Evolutionary conservation across 495 filamentous ascomycete genomes (phyloP).

Genomic region (Pseudomonodictys pantanalensis): DNA sequence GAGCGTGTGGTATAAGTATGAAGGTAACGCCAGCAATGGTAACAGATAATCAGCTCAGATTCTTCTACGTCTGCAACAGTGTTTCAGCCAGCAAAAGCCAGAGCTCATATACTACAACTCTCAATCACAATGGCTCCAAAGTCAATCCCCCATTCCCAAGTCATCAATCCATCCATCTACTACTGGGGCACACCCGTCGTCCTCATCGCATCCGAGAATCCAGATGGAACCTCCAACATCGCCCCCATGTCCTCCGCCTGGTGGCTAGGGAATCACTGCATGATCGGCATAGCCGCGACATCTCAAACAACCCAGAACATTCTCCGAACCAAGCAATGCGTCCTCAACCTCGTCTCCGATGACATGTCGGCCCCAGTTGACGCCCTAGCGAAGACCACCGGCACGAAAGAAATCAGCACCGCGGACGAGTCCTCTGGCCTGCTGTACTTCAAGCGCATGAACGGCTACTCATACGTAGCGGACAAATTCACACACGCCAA

Average conservation of each 20-base stretch:
- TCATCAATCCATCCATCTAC: constrained; percentile 48
- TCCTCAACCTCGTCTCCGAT: constrained; percentile 46
- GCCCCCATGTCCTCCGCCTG: constrained; percentile 48
- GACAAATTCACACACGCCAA: constrained; percentile 45
- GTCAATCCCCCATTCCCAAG: too few relatives aligned
- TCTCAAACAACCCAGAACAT: constrained; percentile 48
- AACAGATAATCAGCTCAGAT: too few relatives aligned
- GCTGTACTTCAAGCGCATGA: constrained; percentile 33
- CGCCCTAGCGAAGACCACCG: constrained; percentile 44
- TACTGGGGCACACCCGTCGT: constrained; percentile 50
- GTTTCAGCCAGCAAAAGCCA: too few relatives aligned
- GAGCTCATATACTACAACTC: too few relatives aligned
- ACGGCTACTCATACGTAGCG: constrained; percentile 42
- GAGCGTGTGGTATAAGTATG: too few relatives aligned
- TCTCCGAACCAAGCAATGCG: constrained; percentile 46
- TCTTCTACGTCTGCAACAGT: too few relatives aligned
- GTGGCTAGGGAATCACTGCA: constrained; percentile 48
- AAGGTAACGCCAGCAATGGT: too few relatives aligned
- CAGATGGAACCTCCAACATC: constrained; percentile 46
- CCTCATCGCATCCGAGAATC: constrained; percentile 46
- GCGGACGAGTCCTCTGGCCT: too few relatives aligned
- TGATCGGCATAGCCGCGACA: constrained; percentile 43
- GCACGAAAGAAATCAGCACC: constrained; percentile 35
- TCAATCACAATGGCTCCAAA: too few relatives aligned
- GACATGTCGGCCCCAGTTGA: constrained; percentile 43